These are phyloP conservation scores for Dipodascus geniculatus DNA, from an alignment of 805 yeast species.

Conservation along the genomic window DNA sequence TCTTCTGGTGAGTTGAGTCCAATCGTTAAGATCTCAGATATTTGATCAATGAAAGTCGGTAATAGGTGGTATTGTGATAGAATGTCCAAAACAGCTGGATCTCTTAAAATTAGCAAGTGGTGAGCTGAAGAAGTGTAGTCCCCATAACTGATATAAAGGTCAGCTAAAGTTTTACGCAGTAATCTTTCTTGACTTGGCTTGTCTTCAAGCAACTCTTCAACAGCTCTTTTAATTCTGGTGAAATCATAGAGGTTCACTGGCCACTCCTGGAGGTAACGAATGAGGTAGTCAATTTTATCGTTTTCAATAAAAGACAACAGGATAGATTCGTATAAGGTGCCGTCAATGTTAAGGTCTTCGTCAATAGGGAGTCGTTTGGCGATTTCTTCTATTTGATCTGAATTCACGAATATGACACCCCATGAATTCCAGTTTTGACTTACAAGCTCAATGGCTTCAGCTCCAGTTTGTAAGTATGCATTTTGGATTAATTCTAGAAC, in stretches of 20 bases:
- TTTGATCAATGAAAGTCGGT: constrained; percentile 31
- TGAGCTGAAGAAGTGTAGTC: constrained; percentile 53
- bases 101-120: constrained; percentile 47
- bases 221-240: constrained; percentile 29
- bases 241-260: constrained; percentile 40
- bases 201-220: constrained; percentile 37
- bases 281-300: constrained; percentile 28
- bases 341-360: constrained; percentile 26
- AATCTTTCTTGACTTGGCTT: constrained; percentile 12
- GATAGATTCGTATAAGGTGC: constrained; percentile 33
- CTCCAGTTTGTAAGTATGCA: constrained; percentile 15
- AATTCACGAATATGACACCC: constrained; percentile 40
- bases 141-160: constrained; percentile 43
- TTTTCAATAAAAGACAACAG: constrained; percentile 35
- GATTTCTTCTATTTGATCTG: constrained; percentile 34
- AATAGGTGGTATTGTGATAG: constrained; percentile 55
- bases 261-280: constrained; percentile 43
- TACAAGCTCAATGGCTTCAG: constrained; percentile 4
- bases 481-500: constrained; percentile 35
- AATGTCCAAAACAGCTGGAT: constrained; percentile 42
- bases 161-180: constrained; percentile 18
- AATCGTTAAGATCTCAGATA: constrained; percentile 34
- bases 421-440: constrained; percentile 52
- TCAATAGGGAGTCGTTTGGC: constrained; percentile 46
- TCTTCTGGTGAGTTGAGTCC: constrained; percentile 25